phyloP scores from a whole-genome alignment of 148 eudicot species.

The Gaultheria prostrata region DNA sequence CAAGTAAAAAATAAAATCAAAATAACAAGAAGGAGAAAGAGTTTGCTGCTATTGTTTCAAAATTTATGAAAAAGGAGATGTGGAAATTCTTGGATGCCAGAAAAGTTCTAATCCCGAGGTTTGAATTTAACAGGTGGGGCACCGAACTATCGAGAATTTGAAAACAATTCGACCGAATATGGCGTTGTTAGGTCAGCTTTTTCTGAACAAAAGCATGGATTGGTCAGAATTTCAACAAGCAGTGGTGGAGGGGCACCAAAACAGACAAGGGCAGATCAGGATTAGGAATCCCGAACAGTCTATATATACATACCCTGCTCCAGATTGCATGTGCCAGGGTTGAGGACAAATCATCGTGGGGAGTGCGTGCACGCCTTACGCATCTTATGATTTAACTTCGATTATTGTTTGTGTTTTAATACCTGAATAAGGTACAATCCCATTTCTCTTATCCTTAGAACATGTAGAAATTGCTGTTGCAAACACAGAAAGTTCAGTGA shows the following conservation, averaged over 20 bases:
- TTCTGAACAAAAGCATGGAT: slow-evolving; percentile 80
- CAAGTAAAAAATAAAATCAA: background rate
- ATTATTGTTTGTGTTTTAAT: background rate
- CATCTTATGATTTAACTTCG: background rate
- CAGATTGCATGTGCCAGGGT: slow-evolving; percentile 92
- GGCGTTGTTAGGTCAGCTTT: slow-evolving; percentile 77
- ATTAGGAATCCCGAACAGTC: slow-evolving; percentile 70
- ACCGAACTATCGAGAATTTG: slow-evolving; percentile 64
- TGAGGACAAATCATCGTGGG: slow-evolving; percentile 18
- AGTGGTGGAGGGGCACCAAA: slow-evolving; percentile 74
- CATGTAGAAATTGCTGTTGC: background rate
- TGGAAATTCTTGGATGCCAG: slow-evolving; percentile 1
- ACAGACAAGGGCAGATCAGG: slow-evolving; percentile 77
- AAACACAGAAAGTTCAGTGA: background rate
- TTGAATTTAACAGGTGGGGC: slow-evolving; percentile 66
- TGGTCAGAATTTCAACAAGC: slow-evolving; percentile 82
- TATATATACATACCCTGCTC: slow-evolving; percentile 90
- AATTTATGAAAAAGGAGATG: background rate
- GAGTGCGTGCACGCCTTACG: background rate
- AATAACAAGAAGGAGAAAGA: background rate
- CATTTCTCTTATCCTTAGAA: slow-evolving; percentile 3
- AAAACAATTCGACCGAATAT: slow-evolving; percentile 94
- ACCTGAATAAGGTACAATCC: slow-evolving; percentile 13
- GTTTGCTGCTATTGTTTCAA: background rate
- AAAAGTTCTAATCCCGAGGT: slow-evolving; percentile 9